Conservation (phyloP, 306 rosid genomes). For the Carpinus fangiana region DNA sequence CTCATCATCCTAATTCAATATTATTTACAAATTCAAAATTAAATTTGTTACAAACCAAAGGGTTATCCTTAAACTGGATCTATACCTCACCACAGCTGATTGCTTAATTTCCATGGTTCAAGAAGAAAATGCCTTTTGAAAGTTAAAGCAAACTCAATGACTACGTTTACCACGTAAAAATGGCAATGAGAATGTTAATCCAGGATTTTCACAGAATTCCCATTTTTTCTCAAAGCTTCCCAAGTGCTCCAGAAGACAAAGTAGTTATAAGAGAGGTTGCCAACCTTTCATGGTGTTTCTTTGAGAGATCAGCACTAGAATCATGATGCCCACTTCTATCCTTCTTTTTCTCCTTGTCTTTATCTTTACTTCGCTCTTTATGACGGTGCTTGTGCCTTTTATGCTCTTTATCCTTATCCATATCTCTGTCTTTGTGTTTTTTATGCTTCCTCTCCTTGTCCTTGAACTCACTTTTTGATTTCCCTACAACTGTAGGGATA, state of each 20-base stretch:
- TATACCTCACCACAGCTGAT: background rate
- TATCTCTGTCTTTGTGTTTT: constrained; percentile 79
- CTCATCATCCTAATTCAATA: too few relatives aligned
- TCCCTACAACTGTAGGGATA: constrained; percentile 71
- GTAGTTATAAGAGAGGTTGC: constrained; percentile 29
- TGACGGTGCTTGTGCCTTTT: constrained; percentile 86
- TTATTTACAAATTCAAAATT: background rate
- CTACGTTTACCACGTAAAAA: background rate
- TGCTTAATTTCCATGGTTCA: constrained; percentile 2
- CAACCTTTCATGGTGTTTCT: constrained; percentile 96
- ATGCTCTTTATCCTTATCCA: constrained; percentile 91
- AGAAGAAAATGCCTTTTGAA: background rate
- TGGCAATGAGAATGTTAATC: background rate
- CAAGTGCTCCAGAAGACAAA: constrained; percentile 17
- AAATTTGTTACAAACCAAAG: background rate
- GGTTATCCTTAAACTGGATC: background rate
- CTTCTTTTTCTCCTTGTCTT: constrained; percentile 93
- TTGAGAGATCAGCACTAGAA: constrained; percentile 74
- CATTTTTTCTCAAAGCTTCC: background rate
- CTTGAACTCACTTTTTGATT: constrained; percentile 76
- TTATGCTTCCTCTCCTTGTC: constrained; percentile 95
- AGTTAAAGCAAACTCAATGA: background rate
- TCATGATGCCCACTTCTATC: constrained; percentile 85
- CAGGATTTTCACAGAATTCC: constrained; percentile 18
- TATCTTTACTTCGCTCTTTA: constrained; percentile 85